phyloP scores from a whole-genome alignment of 345 rosid genomes.

The Jatropha curcas region DNA sequence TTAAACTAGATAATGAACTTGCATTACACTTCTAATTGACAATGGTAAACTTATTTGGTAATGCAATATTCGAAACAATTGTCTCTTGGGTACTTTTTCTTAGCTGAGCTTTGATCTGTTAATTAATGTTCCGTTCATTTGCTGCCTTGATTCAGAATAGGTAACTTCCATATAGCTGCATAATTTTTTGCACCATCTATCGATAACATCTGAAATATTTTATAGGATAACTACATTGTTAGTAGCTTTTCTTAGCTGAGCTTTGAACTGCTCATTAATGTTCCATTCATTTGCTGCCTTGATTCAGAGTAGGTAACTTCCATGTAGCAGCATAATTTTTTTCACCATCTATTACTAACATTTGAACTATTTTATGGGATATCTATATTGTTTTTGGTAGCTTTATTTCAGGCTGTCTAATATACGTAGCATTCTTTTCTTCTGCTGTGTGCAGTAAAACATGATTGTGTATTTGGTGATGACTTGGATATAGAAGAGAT shows the following conservation, averaged over 20 bases:
- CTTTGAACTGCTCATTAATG: not conserved
- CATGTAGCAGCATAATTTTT: not conserved
- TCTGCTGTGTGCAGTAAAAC: constrained; percentile 56
- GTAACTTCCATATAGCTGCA: not conserved
- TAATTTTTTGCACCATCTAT: not conserved
- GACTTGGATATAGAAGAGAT: constrained; percentile 75
- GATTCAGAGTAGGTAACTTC: not conserved
- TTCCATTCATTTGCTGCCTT: not conserved
- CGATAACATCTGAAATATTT: constrained; percentile 11
- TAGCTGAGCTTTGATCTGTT: not conserved
- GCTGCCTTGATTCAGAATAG: no score
- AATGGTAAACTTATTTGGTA: not conserved
- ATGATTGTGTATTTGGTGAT: constrained; percentile 81
- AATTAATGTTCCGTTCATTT: not conserved
- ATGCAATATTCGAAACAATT: no score
- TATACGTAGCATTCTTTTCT: not conserved
- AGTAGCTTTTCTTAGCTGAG: not conserved
- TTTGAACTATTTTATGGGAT: not conserved
- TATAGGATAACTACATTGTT: not conserved
- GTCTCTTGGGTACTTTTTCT: no score
- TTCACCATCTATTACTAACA: constrained; percentile 6
- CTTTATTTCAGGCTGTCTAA: constrained; percentile 13
- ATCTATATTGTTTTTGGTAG: not conserved
- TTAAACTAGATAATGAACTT: not conserved
- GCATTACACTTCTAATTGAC: not conserved